Percentiles rank a stretch among this genome's conserved stretches.
Conservation (phyloP, 1,139 yeast genomes). For the Saccharomyces hybrid region DNA sequence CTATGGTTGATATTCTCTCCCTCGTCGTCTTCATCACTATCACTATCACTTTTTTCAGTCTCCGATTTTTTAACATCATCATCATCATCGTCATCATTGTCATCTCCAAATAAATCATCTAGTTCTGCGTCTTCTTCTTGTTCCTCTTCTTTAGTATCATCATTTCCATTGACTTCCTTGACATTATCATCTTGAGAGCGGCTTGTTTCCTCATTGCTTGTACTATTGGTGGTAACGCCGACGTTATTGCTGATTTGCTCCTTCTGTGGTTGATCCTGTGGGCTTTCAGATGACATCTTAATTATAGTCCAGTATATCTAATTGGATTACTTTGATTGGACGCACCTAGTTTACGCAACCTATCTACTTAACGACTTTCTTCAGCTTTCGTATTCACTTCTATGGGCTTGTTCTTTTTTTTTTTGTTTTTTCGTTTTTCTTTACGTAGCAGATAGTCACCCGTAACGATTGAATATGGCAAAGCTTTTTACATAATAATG, state of each 20-base stretch:
- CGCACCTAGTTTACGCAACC: background rate
- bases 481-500: background rate
- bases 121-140: slow-evolving; percentile 19
- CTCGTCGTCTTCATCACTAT: slow-evolving; percentile 18
- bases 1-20: slow-evolving; percentile 17
- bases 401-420: background rate
- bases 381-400: background rate
- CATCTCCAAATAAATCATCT: slow-evolving; percentile 46
- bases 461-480: background rate
- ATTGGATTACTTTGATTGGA: background rate
- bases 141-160: slow-evolving; percentile 3
- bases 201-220: background rate
- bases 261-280: background rate
- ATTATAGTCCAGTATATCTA: background rate
- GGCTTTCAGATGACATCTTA: background rate
- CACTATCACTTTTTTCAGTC: slow-evolving; percentile 1
- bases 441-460: background rate
- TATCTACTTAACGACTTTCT: background rate
- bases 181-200: slow-evolving; percentile 2
- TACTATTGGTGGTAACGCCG: background rate
- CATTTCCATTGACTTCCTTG: background rate
- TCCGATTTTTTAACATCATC: slow-evolving; percentile 3
- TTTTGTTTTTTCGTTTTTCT: background rate
- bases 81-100: slow-evolving; percentile 34
- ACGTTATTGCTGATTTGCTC: background rate